Conservation (phyloP, 2,329 filamentous ascomycete genomes). For the Neopestalotiopsis clavispora region DNA sequence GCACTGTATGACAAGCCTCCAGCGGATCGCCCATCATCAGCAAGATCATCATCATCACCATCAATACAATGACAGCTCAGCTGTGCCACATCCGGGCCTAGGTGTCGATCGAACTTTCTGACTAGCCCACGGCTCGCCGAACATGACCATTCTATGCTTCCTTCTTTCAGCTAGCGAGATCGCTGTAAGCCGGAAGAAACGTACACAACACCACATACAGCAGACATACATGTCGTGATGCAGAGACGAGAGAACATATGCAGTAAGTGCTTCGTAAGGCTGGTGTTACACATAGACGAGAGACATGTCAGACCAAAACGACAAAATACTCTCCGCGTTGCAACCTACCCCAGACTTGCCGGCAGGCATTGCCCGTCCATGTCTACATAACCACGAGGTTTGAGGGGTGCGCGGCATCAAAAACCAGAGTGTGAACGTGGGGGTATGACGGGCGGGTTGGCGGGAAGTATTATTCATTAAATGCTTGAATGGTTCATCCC, state of each 20-base stretch:
- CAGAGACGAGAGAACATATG: no score
- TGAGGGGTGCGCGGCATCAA: neutral
- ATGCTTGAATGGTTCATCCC: neutral
- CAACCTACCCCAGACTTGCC: neutral
- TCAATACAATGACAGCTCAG: neutral
- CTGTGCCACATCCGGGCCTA: neutral
- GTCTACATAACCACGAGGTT: neutral
- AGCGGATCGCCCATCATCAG: neutral
- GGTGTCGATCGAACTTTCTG: neutral
- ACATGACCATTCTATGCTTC: neutral
- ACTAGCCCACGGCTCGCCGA: neutral
- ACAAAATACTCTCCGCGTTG: slow-evolving; percentile 6
- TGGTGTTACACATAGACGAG: slow-evolving; percentile 7
- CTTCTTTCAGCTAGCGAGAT: neutral
- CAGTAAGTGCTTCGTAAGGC: slow-evolving; percentile 10
- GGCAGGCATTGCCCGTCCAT: slow-evolving; percentile 6
- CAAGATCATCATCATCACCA: neutral
- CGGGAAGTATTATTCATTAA: neutral
- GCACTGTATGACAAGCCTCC: neutral
- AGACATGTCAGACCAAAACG: neutral
- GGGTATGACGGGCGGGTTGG: neutral
- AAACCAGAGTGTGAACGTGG: neutral
- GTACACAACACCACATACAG: neutral
- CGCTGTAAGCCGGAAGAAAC: neutral
- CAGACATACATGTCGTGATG: neutral